Evolutionary conservation across 495 filamentous ascomycete species (phyloP), one percentile per base, ranked within the genome.

Genomic region (Mytilinidion resinicola): DNA sequence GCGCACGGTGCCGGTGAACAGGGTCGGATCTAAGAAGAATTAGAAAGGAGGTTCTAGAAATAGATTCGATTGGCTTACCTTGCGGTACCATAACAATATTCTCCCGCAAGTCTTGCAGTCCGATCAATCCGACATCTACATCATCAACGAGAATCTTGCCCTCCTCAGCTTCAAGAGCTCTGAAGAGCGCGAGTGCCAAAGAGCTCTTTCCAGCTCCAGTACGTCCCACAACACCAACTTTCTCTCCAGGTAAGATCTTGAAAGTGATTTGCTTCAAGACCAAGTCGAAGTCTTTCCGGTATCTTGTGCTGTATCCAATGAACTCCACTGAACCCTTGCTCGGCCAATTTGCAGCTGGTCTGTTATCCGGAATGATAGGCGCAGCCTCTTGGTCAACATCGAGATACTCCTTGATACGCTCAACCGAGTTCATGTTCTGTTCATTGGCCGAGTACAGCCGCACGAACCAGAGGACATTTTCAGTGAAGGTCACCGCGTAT

Each of bases 401-500:
- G 10, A 99, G 82, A 66, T 96, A 99, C 72, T 99, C 93, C 68
- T 91, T 89, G 63, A 99, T 87, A 54, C 95, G 86, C 74, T 99
- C 95, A n/a, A 99, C 91, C 20, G 91, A 92, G 74, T 99, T 99
- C 95, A 99, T 97, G 72, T 95, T 97, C 73, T 97, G 95, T 70
- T 99, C 95, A 64, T 96, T 95, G 67, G 88, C 79, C 0, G 92
- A 86, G 66, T 97, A 99, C n/a, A 96, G 78, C 19, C 95, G 83
- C 25, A 97, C 91, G 55, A 97, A 85, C 95, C 95, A 99, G 15
- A 99, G 78, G 15, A 99, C 85, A 58, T 96, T 96, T 69, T 97
- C 95, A 0, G 90, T 95, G 65, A 99, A 99, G 0, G 90, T 93
- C 50, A 99, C 90, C 6, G 95, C 95, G 65, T 99, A 99, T n/a